Evolutionary conservation across 257 asterid species (phyloP).

Genomic region (Primulina huaijiensis): DNA sequence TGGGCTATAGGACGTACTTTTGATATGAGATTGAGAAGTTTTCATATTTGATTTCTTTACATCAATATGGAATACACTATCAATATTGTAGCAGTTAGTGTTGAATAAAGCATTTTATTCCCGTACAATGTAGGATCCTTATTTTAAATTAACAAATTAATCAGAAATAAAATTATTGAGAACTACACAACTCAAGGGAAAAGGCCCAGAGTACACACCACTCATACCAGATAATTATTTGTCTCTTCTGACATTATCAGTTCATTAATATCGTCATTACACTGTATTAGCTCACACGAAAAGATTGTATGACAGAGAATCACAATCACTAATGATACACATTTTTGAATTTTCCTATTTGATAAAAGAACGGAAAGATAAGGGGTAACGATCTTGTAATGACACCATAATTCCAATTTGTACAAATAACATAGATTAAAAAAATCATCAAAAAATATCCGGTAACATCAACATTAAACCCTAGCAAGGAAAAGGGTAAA

Average conservation of each 20-base stretch:
- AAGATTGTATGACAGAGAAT: constrained; percentile 1
- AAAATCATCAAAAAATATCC: not conserved
- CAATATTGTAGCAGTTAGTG: not conserved
- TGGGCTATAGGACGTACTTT: not conserved
- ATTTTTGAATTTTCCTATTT: constrained; percentile 3
- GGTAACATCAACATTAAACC: not conserved
- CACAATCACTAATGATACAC: not conserved
- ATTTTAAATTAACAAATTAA: too few relatives aligned
- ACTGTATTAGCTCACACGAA: not conserved
- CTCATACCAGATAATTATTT: constrained; percentile 12
- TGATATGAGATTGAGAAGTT: not conserved
- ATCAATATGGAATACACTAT: too few relatives aligned
- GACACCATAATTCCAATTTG: not conserved
- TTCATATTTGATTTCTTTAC: not conserved
- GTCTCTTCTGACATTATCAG: constrained; percentile 5
- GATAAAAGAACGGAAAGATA: not conserved
- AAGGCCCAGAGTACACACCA: not conserved
- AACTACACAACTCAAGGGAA: too few relatives aligned
- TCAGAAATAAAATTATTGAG: not conserved
- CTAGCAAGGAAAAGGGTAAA: not conserved
- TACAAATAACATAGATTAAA: not conserved
- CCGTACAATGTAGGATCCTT: not conserved
- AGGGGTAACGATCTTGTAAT: not conserved
- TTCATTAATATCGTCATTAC: not conserved
- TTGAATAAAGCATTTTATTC: not conserved